phyloP scores from a whole-genome alignment of 768 basidiomycete species.

The Mycena rosella region DNA sequence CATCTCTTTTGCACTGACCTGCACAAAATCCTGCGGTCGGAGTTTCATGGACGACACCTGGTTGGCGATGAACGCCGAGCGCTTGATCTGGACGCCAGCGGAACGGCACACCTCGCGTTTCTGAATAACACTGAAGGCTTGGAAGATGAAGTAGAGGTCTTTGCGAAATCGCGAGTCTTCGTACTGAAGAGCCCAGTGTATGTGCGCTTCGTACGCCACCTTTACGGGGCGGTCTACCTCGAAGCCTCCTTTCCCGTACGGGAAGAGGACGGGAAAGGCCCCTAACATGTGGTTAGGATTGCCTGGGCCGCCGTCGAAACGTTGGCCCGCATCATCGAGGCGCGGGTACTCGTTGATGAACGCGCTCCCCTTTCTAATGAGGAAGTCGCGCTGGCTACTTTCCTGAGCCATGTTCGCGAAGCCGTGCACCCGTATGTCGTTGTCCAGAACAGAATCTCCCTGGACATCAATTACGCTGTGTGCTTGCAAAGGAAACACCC shows the following conservation, averaged over 20 bases:
- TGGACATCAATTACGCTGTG: conserved; percentile 11
- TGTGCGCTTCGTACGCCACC: conserved; percentile 46
- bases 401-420: conserved; percentile 1
- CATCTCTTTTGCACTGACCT: conserved; percentile 53
- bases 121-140: conserved; percentile 47
- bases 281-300: conserved; percentile 3
- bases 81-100: conserved; percentile 49
- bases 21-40: conserved; percentile 43
- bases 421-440: conserved; percentile 4
- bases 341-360: conserved; percentile 47
- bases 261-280: conserved; percentile 49
- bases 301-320: too few relatives aligned
- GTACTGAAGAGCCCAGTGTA: conserved; percentile 47
- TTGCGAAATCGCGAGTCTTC: conserved; percentile 44
- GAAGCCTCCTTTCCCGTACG: conserved; percentile 52
- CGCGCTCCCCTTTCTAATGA: conserved; percentile 35
- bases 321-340: too few relatives aligned
- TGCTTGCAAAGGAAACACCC: not conserved
- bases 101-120: conserved; percentile 42
- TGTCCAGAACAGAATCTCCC: conserved; percentile 4
- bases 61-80: conserved; percentile 39
- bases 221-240: conserved; percentile 37
- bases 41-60: conserved; percentile 40
- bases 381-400: too few relatives aligned
- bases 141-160: conserved; percentile 45